phyloP scores from a whole-genome alignment of 2,329 filamentous ascomycete species.

The Teratosphaeria viscida region DNA sequence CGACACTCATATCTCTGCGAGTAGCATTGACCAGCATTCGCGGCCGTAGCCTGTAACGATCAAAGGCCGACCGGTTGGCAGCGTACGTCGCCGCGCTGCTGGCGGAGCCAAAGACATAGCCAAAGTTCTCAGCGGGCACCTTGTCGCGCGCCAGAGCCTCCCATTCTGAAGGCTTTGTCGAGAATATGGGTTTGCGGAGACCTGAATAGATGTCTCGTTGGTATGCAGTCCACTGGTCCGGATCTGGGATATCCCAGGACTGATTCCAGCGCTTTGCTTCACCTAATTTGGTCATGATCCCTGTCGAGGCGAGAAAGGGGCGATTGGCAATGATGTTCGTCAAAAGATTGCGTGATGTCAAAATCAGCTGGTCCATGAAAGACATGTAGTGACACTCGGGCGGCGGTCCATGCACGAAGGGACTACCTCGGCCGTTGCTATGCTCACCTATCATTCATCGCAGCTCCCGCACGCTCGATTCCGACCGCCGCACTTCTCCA shows the following conservation, averaged over 20 bases:
- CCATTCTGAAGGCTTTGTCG: neutral
- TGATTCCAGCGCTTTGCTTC: neutral
- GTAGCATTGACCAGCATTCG: neutral
- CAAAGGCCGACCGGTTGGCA: neutral
- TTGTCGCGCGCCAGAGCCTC: neutral
- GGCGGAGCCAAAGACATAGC: neutral
- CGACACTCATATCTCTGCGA: neutral
- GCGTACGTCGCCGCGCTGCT: neutral
- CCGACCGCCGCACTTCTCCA: too few species aligned
- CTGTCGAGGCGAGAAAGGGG: neutral
- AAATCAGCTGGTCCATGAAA: too few species aligned
- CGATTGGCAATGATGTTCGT: too few species aligned
- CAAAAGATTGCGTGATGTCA: too few species aligned
- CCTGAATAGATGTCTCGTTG: neutral
- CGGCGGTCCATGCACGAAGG: neutral
- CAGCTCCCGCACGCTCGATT: neutral
- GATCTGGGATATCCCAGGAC: neutral
- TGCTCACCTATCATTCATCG: neutral
- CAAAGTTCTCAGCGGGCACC: neutral
- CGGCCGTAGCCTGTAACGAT: neutral
- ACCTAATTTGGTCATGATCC: neutral
- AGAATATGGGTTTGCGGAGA: neutral
- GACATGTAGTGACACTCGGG: too few species aligned
- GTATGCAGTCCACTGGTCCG: neutral
- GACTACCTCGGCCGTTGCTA: neutral